Evolutionary conservation across 2,329 filamentous ascomycete species (phyloP), one percentile per base, ranked within the genome.

Genomic region (Pleomassaria siparia): DNA sequence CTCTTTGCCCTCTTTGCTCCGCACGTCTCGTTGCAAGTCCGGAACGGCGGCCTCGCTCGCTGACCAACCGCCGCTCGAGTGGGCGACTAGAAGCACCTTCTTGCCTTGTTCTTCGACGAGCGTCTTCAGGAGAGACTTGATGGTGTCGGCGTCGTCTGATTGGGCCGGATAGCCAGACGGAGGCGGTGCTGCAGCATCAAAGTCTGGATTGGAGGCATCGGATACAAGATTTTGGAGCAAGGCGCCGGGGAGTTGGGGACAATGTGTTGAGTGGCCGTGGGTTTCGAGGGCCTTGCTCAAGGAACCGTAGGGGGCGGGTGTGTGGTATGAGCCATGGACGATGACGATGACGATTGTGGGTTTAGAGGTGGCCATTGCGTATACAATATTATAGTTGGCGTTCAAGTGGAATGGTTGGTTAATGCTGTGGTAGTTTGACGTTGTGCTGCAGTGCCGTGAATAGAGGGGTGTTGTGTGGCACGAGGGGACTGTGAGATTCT

Each of bases 221-320:
- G 16, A 28, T 3, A 35, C 41, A 13, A 43, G 37, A 7, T 41
- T 37, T 12, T 24, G 16, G 16, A 47, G 43, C 24, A 40, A 43
- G n/a, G 44, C 24, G 15, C 40, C 15, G 26, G 49, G 49, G 12
- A 51, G 44, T 22, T 51, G 41, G 21, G 44, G 49, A 24, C 49
- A 51, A 15, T 48, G 16, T 11, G 49, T 35, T 22, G 43, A 22
- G 25, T 39, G 22, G 8, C 45, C 40, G 9, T 25, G 18, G 16
- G 22, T 11, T 15, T 44, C 12, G 7, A 51, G 41, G 3, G 40
- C 29, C 13, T 28, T 24, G 4, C 43, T 15, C 3, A 51, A 29
- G 6, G 33, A 32, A 16, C 12, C 6, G 29, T 45, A 48, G n/a
- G 45, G 33, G 15, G 32, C 40, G 5, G 49, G 45, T 3, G 45